A percentile compares a stretch with the other conserved stretches of the same genome.
These are phyloP conservation scores for Penicillium bialowiezense DNA, from an alignment of 495 filamentous ascomycete genomes.

Conservation along the genomic window DNA sequence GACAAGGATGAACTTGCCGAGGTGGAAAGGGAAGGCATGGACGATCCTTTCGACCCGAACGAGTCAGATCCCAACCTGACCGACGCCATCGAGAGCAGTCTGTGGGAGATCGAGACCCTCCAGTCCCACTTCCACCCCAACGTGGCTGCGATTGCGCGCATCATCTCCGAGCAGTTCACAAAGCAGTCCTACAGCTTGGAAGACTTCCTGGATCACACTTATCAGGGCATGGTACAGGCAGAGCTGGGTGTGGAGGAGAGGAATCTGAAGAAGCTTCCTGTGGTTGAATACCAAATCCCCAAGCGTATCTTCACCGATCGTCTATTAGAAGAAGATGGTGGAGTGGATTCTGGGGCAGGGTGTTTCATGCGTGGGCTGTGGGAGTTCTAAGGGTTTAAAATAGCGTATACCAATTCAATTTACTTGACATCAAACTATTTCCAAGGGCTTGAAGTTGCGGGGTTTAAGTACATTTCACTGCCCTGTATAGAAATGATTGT, in stretches of 20 bases:
- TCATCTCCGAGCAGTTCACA: constrained; percentile 95
- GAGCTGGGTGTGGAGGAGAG: constrained; percentile 66
- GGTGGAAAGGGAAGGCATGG: constrained; percentile 64
- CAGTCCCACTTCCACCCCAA: constrained; percentile 97
- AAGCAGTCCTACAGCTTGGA: constrained; percentile 90
- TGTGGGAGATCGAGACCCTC: constrained; percentile 91
- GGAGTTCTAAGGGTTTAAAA: constrained; percentile 31
- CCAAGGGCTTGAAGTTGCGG: constrained; percentile 1
- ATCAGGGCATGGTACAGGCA: constrained; percentile 78
- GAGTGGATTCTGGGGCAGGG: constrained; percentile 38
- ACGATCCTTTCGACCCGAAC: constrained; percentile 72
- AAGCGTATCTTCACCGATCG: constrained; percentile 72
- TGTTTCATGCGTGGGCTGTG: constrained; percentile 38
- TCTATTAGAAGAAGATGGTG: constrained; percentile 42
- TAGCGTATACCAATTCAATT: constrained; percentile 13
- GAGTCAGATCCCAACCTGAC: constrained; percentile 85
- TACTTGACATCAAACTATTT: background rate
- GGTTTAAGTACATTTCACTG: background rate
- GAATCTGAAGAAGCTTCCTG: constrained; percentile 78
- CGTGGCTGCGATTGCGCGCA: constrained; percentile 88
- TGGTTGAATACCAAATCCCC: constrained; percentile 91
- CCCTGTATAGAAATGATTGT: background rate
- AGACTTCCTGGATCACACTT: constrained; percentile 95
- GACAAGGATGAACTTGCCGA: constrained; percentile 52
- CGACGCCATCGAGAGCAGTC: constrained; percentile 80